These are phyloP conservation scores for Malania oleifera DNA, from an alignment of 164 flowering plant genomes.

Conservation along the genomic window DNA sequence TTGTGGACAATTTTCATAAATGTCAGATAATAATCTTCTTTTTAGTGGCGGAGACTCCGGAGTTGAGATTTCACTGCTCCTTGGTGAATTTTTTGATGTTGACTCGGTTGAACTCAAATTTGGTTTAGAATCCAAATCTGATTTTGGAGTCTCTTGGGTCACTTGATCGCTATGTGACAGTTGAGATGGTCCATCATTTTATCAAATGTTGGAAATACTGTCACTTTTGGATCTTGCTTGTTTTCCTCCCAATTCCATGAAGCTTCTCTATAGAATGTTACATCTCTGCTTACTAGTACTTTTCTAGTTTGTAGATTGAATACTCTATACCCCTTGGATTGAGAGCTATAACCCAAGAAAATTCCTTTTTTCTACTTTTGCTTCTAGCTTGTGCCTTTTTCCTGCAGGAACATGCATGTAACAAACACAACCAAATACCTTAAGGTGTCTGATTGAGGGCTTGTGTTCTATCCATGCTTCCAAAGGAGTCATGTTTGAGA, in stretches of 20 bases:
- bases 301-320: neutral
- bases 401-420: too few relatives aligned
- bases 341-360: neutral
- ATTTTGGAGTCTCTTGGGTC: too few relatives aligned
- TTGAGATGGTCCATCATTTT: too few relatives aligned
- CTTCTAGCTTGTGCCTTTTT: too few relatives aligned
- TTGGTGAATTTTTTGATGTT: neutral
- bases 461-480: neutral
- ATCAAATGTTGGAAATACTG: neutral
- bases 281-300: neutral
- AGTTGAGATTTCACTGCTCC: neutral
- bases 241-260: slow-evolving; percentile 1
- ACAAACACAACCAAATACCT: too few relatives aligned
- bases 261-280: neutral
- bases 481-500: neutral
- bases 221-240: neutral
- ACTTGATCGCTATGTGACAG: too few relatives aligned
- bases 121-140: too few relatives aligned
- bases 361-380: too few relatives aligned
- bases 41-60: too few relatives aligned
- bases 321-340: neutral
- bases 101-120: too few relatives aligned
- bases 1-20: too few relatives aligned
- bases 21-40: too few relatives aligned
- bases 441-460: neutral